Base-by-base conservation (phyloP, 176 grass and related monocot genomes). In the Phyllostachys edulis region DNA sequence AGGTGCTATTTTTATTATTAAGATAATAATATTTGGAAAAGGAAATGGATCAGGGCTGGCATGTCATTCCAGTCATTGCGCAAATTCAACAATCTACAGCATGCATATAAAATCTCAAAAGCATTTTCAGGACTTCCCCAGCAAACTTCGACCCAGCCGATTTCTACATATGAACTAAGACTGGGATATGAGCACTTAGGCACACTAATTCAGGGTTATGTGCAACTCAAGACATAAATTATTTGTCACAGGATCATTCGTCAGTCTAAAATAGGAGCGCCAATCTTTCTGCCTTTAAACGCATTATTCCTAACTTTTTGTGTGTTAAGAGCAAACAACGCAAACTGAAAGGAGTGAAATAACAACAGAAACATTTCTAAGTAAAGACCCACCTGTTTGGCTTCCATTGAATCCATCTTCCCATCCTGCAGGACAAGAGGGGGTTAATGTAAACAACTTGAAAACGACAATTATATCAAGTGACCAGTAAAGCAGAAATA, bases 381-480 rank as follows among this genome's bases (percentile, higher is more conserved):
- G 62, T 79, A n/a, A 79, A 87, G 10, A 3, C 75, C 36, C 36
- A 97, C 94, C 91, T 97, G 94, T 75, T 94, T 97, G 56, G 85
- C 91, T 91, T 93, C 94, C 89, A 97, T 93, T 39, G 94, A 87
- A 84, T 91, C 92, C 92, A 97, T 91, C 76, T 97, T 97, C 9
- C 80, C 94, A 88, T 97, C 94, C 94, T 97, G 69, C 46, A 80
- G 34, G 42, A 73, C 42, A 51, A 60, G 69, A 80, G 16, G 18
- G n/a, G 67, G 44, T 85, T 82, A 52, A 74, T 57, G 54, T 74
- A 81, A 82, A 82, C 11, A 89, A 44, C 50, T 76, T 54, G 12
- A 76, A 82, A 79, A 82, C 24, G 20, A 69, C 38, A 79, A 65
- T 70, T 70, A 67, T 67, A 88, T 42, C 29, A 21, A 52, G 67